Evolutionary conservation across 495 filamentous ascomycete genomes (phyloP).

Genomic region (Tirmania nivea): DNA sequence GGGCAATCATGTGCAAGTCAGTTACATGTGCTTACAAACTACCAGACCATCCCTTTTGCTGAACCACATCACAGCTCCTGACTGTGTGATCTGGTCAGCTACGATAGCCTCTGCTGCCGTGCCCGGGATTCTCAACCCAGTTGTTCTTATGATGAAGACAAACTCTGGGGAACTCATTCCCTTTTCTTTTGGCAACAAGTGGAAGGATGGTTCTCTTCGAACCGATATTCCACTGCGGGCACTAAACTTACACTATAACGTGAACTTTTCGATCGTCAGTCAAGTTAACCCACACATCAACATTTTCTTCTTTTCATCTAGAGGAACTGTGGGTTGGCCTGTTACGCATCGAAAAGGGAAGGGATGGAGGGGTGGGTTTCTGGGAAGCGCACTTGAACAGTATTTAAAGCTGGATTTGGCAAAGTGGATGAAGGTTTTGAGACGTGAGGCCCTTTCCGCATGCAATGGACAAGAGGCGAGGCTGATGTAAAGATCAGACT

Average conservation of each 20-base stretch:
- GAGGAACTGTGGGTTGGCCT: slow-evolving; percentile 73
- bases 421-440: slow-evolving; percentile 88
- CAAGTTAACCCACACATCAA: slow-evolving; percentile 98
- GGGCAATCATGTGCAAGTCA: slow-evolving; percentile 20
- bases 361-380: slow-evolving; percentile 87
- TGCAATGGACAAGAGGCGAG: too few species aligned
- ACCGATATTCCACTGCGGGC: slow-evolving; percentile 92
- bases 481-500: slow-evolving; percentile 19
- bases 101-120: slow-evolving; percentile 90
- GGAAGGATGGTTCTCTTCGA: slow-evolving; percentile 86
- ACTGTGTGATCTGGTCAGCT: slow-evolving; percentile 96
- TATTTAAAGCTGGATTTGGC: slow-evolving; percentile 86
- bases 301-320: slow-evolving; percentile 90
- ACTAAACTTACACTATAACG: slow-evolving; percentile 88
- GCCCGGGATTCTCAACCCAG: slow-evolving; percentile 85
- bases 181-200: slow-evolving; percentile 89
- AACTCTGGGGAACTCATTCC: slow-evolving; percentile 50
- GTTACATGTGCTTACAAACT: slow-evolving; percentile 16
- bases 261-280: slow-evolving; percentile 86
- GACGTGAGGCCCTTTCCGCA: slow-evolving; percentile 21
- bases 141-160: slow-evolving; percentile 90
- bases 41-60: slow-evolving; percentile 33
- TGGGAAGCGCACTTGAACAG: slow-evolving; percentile 78
- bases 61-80: slow-evolving; percentile 83
- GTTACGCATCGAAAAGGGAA: slow-evolving; percentile 85